phyloP scores from a whole-genome alignment of 768 basidiomycete species.

The Naganishia onofrii region DNA sequence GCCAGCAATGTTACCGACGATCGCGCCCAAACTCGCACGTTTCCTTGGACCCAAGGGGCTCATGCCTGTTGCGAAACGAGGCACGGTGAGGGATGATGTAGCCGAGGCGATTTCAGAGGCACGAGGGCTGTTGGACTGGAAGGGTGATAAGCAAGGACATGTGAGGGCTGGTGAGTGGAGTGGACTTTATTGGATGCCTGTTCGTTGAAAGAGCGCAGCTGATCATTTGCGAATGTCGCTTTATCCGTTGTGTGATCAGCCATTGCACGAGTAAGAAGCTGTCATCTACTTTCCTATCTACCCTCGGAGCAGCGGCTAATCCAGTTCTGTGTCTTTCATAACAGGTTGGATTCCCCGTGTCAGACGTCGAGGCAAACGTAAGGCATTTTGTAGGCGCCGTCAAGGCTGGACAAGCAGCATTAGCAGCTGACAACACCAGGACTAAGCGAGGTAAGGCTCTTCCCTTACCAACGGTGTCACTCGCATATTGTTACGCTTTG shows the following conservation, averaged over 20 bases:
- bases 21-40: slow-evolving; percentile 74
- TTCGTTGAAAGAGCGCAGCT: neutral
- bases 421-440: slow-evolving; percentile 59
- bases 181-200: neutral
- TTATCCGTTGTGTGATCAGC: slow-evolving; percentile 13
- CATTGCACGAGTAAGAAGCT: slow-evolving; percentile 39
- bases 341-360: slow-evolving; percentile 70
- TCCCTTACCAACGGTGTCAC: neutral
- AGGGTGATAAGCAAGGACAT: slow-evolving; percentile 78
- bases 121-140: slow-evolving; percentile 85
- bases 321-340: neutral
- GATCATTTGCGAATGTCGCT: neutral
- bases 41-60: slow-evolving; percentile 81
- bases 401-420: slow-evolving; percentile 51
- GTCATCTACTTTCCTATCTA: slow-evolving; percentile 24
- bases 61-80: slow-evolving; percentile 91
- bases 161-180: slow-evolving; percentile 66
- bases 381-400: slow-evolving; percentile 63
- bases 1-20: slow-evolving; percentile 69
- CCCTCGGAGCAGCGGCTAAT: no score
- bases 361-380: slow-evolving; percentile 75
- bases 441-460: slow-evolving; percentile 57
- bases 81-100: slow-evolving; percentile 87
- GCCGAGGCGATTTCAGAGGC: slow-evolving; percentile 74
- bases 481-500: neutral